These are phyloP conservation scores for Pyrenochaeta sp. DNA, from an alignment of 2,329 filamentous ascomycete species.

Conservation along the genomic window DNA sequence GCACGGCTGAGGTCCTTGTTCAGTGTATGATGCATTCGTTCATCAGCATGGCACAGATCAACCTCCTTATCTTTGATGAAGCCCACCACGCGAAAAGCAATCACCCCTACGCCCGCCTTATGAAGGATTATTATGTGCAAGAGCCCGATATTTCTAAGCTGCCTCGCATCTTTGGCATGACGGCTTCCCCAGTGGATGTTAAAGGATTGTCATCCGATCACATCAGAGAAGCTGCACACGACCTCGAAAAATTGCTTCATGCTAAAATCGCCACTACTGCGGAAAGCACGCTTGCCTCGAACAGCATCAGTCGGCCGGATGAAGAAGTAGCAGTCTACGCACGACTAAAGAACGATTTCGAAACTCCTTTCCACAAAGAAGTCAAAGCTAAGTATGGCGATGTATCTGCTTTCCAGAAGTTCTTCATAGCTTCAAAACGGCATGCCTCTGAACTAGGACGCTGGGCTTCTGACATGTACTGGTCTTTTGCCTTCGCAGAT, in stretches of 20 bases:
- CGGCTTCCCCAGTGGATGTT: conserved; percentile 90
- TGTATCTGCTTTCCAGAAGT: conserved; percentile 60
- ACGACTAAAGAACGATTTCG: conserved; percentile 59
- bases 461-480: conserved; percentile 87
- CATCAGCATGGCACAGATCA: conserved; percentile 82
- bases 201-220: conserved; percentile 64
- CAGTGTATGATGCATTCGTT: conserved; percentile 81
- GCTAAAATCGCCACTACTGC: conserved; percentile 82
- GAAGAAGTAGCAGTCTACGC: conserved; percentile 68
- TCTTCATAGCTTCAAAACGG: conserved; percentile 67
- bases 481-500: conserved; percentile 74
- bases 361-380: conserved; percentile 70
- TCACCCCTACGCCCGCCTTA: conserved; percentile 87
- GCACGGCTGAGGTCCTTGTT: conserved; percentile 86
- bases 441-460: conserved; percentile 74
- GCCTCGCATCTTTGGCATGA: conserved; percentile 94
- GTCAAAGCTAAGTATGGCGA: conserved; percentile 65
- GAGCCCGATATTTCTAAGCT: conserved; percentile 56
- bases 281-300: conserved; percentile 66
- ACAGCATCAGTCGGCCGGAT: conserved; percentile 66
- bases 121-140: conserved; percentile 81
- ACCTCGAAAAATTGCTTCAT: conserved; percentile 80
- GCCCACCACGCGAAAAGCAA: conserved; percentile 96
- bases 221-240: conserved; percentile 71
- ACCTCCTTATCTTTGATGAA: conserved; percentile 92